phyloP scores from a whole-genome alignment of 2,329 filamentous ascomycete genomes.

The Cordyceps fumosorosea region DNA sequence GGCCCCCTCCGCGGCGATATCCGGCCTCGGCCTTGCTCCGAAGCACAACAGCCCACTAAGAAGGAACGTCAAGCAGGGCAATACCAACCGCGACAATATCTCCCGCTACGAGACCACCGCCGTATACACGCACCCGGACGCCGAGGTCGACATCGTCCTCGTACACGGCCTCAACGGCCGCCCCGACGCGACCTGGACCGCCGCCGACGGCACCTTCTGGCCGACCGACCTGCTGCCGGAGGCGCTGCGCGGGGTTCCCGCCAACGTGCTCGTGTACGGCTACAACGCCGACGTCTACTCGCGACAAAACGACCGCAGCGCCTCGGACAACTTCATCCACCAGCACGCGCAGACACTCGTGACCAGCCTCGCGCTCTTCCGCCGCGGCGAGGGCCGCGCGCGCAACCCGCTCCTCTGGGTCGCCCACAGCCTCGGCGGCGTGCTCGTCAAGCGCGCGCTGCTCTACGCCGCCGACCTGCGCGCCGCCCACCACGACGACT shows the following conservation, averaged over 20 bases:
- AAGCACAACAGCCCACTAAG: background rate
- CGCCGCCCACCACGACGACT: conserved; percentile 53
- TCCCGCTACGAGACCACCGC: conserved; percentile 51
- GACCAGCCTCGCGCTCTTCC: conserved; percentile 54
- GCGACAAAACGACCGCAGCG: conserved; percentile 41
- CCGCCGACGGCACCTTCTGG: conserved; percentile 58
- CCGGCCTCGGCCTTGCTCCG: background rate
- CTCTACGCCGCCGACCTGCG: conserved; percentile 59
- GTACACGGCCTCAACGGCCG: conserved; percentile 66
- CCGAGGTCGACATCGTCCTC: conserved; percentile 59
- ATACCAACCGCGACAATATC: conserved; percentile 21
- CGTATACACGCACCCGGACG: conserved; percentile 53
- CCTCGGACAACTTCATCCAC: conserved; percentile 61
- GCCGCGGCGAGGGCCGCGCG: conserved; percentile 49
- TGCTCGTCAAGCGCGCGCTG: conserved; percentile 64
- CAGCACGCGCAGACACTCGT: conserved; percentile 66
- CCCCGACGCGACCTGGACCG: conserved; percentile 57
- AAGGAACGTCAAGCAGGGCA: conserved; percentile 29
- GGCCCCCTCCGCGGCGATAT: background rate
- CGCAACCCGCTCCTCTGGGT: conserved; percentile 69
- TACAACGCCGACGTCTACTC: conserved; percentile 64
- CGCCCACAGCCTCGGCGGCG: conserved; percentile 66
- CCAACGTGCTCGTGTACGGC: conserved; percentile 64
- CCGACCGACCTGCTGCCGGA: conserved; percentile 59
- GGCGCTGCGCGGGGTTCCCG: conserved; percentile 49